Percentiles rank a stretch among this genome's conserved stretches.
These are phyloP conservation scores for Yamadazyma atlantica DNA, from an alignment of 1,139 yeast species.

Conservation along the genomic window DNA sequence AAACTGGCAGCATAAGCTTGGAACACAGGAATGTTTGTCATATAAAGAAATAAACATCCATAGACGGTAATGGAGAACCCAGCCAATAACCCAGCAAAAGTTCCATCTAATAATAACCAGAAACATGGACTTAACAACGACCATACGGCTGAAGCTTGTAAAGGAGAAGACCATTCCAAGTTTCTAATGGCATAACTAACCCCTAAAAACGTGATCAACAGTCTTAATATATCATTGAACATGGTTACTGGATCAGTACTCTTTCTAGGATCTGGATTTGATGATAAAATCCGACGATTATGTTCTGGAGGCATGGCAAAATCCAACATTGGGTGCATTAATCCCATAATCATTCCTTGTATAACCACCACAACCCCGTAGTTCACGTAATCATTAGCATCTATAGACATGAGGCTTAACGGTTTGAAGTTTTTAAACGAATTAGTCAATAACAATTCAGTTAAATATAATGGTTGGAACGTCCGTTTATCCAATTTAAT, in stretches of 20 bases:
- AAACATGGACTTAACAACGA: slow-evolving; percentile 72
- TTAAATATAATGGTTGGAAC: slow-evolving; percentile 34
- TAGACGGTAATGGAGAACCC: slow-evolving; percentile 42
- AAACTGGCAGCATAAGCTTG: slow-evolving; percentile 9
- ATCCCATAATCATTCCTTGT: slow-evolving; percentile 66
- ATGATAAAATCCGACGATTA: slow-evolving; percentile 28
- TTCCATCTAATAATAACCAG: slow-evolving; percentile 80
- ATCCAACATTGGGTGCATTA: slow-evolving; percentile 63
- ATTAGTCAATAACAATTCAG: slow-evolving; percentile 32
- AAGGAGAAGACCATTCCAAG: slow-evolving; percentile 73
- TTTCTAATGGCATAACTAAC: slow-evolving; percentile 81
- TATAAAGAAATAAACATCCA: slow-evolving; percentile 37
- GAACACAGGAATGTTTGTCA: slow-evolving; percentile 24
- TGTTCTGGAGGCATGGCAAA: slow-evolving; percentile 36
- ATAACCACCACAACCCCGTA: slow-evolving; percentile 27
- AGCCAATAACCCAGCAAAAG: slow-evolving; percentile 61
- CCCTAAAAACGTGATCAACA: slow-evolving; percentile 77
- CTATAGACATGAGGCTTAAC: slow-evolving; percentile 10
- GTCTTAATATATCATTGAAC: slow-evolving; percentile 47
- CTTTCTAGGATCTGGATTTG: slow-evolving; percentile 32
- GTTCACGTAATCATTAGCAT: slow-evolving; percentile 13
- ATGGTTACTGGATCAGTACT: slow-evolving; percentile 26
- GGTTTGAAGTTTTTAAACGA: slow-evolving; percentile 32
- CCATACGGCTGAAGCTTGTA: slow-evolving; percentile 78
- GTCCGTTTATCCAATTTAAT: slow-evolving; percentile 31